A percentile compares a stretch with the other conserved stretches of the same genome.
These are phyloP conservation scores for Penicillium silybi DNA, from an alignment of 495 filamentous ascomycete species.

Conservation along the genomic window DNA sequence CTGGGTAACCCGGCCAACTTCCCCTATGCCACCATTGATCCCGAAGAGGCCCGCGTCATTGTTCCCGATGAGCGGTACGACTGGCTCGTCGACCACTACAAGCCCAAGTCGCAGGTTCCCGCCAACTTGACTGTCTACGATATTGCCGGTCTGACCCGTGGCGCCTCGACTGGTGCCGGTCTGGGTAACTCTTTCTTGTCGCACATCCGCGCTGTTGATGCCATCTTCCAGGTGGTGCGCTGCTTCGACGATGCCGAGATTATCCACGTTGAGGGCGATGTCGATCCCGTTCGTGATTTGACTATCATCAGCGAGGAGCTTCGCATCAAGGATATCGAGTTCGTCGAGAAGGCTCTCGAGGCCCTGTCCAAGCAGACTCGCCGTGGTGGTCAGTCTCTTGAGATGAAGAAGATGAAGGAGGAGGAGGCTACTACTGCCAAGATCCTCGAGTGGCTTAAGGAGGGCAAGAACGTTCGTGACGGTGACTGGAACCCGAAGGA, in stretches of 20 bases:
- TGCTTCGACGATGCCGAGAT: conserved; percentile 99
- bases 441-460: conserved; percentile 74
- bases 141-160: conserved; percentile 95
- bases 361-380: conserved; percentile 86
- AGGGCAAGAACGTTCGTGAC: conserved; percentile 88
- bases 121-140: conserved; percentile 99
- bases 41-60: conserved; percentile 96
- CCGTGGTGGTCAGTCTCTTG: conserved; percentile 89
- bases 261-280: conserved; percentile 98
- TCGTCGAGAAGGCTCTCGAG: conserved; percentile 91
- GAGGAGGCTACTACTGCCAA: conserved; percentile 91
- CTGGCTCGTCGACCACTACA: conserved; percentile 93
- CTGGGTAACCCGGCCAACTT: conserved; percentile 99
- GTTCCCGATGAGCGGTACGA: conserved; percentile 96
- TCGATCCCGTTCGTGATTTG: conserved; percentile 89
- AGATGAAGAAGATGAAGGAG: conserved; percentile 96
- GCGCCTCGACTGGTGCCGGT: conserved; percentile 95
- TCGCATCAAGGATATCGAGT: conserved; percentile 98
- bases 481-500: conserved; percentile 90
- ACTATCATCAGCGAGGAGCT: conserved; percentile 97
- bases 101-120: conserved; percentile 92
- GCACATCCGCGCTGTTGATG: conserved; percentile 98
- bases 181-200: conserved; percentile 98
- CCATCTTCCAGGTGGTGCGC: conserved; percentile 98
- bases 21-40: conserved; percentile 97